Evolutionary conservation across 768 basidiomycete genomes (phyloP), one percentile per base, ranked within the genome.

Genomic region (Lepiota brunneoincarnata): DNA sequence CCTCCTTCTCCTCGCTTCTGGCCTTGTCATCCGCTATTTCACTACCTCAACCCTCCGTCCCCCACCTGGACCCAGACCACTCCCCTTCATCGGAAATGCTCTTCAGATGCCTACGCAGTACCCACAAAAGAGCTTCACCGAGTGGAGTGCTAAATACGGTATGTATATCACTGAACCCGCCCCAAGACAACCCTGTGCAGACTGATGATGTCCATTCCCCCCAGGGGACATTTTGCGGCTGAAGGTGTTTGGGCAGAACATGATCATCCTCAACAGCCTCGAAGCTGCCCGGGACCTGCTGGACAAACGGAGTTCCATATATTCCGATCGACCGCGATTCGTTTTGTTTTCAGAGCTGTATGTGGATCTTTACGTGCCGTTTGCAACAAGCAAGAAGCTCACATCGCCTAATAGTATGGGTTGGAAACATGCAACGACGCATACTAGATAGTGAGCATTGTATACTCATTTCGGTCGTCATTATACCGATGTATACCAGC

Each of bases 241-340:
- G 46, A 63, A 64, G 36, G 54, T 80, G 21, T 64, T 83, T 21
- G 73, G 76, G 20, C 74, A 75, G 49, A 71, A 75, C 6, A 73
- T 80, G 62, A 59, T 84, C 43, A 66, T 85, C 49, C 64, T 86
- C 26, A 82, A 77, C 63, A 75, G 73, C 54, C 56, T 68, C 57
- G 69, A 75, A 54, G 74, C 72, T 5, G 72, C 73, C 31, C 69
- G 70, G 9, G 79, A 77, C 49, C 64, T 85, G 18, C 67, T 85
- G 23, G 81, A 82, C 38, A 81, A 74, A 60, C 72, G 79, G 46
- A 75, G 81, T 49, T 61, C 73, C n/a, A 78, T 79, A 42, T 83
- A 81, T 59, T 82, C 81, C 12, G 73, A 80, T 64, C 72, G 77
- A 28, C 78, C 76, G 46, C 69, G 74, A 44, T 77, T 78, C 54